Evolutionary conservation across 441 rosid species (phyloP).

Genomic region (Flueggea neowawraea): DNA sequence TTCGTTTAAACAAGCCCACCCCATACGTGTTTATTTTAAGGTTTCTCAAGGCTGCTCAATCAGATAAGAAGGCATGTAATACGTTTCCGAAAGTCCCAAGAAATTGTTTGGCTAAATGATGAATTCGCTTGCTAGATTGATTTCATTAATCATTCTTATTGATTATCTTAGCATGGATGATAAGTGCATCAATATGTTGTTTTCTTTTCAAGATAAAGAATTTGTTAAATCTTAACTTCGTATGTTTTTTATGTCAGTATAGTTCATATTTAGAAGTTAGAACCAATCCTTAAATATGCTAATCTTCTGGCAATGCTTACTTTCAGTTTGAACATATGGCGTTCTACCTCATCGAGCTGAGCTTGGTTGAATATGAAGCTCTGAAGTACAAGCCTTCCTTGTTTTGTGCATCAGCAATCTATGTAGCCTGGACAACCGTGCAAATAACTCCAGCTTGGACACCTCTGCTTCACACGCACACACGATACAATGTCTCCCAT

Average conservation of each 20-base stretch:
- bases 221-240: too few relatives aligned
- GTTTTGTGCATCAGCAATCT: slow-evolving; percentile 91
- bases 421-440: slow-evolving; percentile 72
- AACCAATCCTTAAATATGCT: neutral
- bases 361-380: slow-evolving; percentile 81
- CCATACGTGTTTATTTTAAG: slow-evolving; percentile 93
- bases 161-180: too few relatives aligned
- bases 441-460: slow-evolving; percentile 75
- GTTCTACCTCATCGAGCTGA: slow-evolving; percentile 80
- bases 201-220: too few relatives aligned
- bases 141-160: too few relatives aligned
- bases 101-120: neutral
- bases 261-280: too few relatives aligned
- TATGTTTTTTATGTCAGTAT: too few relatives aligned
- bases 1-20: slow-evolving; percentile 83
- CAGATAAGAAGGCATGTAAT: slow-evolving; percentile 54
- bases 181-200: too few relatives aligned
- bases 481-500: slow-evolving; percentile 55
- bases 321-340: slow-evolving; percentile 85
- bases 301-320: slow-evolving; percentile 7
- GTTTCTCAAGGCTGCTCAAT: slow-evolving; percentile 90
- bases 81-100: slow-evolving; percentile 9
- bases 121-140: neutral
- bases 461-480: slow-evolving; percentile 54
- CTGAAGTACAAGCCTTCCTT: slow-evolving; percentile 73